Evolutionary conservation across 2,329 filamentous ascomycete genomes (phyloP), one percentile per base, ranked within the genome.

Genomic region (Apiospora phragmitis): DNA sequence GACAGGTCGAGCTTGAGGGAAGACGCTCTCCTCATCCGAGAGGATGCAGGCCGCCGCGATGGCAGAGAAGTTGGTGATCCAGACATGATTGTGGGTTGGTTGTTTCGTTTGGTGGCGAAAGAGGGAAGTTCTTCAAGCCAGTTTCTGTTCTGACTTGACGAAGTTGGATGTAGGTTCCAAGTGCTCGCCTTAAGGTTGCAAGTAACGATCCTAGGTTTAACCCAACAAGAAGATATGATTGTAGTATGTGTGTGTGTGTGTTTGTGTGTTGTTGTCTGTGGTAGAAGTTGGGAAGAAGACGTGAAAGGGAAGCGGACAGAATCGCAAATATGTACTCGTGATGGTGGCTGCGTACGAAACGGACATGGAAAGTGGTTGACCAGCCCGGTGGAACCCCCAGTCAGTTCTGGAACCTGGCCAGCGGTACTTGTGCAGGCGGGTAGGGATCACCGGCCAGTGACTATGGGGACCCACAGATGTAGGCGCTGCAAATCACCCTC

Each of bases 1-100:
- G 92, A 92, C 65, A 95, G 88, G 79, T 95, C 93, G 77, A 96
- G 87, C 29, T 90, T 91, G 70, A 94, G 88, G 24, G 65, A 67
- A 32, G 67, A 49, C 65, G 84, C 81, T 72, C 80, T 80, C 68
- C 86, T 86, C 14, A 87, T 87, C 32, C 72, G 78, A 71, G 79
- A 79, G 75, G 75, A 80, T 73, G 59, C 77, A 73, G 77, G 76
- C 69, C 75, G 77, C 68, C 68, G 81, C 78, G 29, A n/a, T n/a
- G 80, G 75, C 51, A 77, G 76, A 7, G 75, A 75, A 38, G 75
- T 75, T 18, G 77, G 75, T 68, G 77, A 79, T n/a, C 69, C 70
- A 59, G 71, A 72, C 71, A 72, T 72, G 67, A 24, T 26, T 67
- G 29, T 67, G 35, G 26, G 42, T 67, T 8, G 7, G n/a, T 38